These are phyloP conservation scores for Coemansia erecta DNA, from an alignment of 192 early-diverging fungal genomes.

Conservation along the genomic window DNA sequence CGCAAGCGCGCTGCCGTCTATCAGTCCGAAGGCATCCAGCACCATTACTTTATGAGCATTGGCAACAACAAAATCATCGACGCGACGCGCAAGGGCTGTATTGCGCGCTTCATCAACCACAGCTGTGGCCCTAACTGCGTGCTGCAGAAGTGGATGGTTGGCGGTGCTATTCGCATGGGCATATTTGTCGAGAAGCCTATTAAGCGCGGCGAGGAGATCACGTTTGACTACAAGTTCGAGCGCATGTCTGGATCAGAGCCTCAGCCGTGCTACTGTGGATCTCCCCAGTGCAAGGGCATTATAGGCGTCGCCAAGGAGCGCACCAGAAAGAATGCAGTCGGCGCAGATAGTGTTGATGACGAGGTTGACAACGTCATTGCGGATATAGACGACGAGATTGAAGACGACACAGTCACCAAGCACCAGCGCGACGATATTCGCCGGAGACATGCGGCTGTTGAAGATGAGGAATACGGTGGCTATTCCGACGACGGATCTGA, in stretches of 20 bases:
- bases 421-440: constrained; percentile 57
- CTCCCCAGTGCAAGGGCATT: constrained; percentile 80
- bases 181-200: constrained; percentile 88
- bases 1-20: constrained; percentile 81
- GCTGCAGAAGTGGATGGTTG: constrained; percentile 97
- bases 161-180: constrained; percentile 83
- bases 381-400: constrained; percentile 58
- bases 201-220: constrained; percentile 80
- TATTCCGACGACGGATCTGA: constrained; percentile 38
- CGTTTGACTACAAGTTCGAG: constrained; percentile 99
- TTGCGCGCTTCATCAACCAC: constrained; percentile 98
- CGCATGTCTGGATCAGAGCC: constrained; percentile 73
- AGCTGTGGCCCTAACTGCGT: constrained; percentile 94
- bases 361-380: constrained; percentile 61
- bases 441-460: constrained; percentile 47
- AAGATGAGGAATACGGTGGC: constrained; percentile 54
- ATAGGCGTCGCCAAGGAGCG: constrained; percentile 84
- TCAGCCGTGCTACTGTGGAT: constrained; percentile 91
- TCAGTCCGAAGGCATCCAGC: constrained; percentile 72
- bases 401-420: constrained; percentile 55
- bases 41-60: constrained; percentile 98
- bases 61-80: constrained; percentile 95
- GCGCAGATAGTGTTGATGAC: constrained; percentile 53
- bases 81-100: constrained; percentile 87
- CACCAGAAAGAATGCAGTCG: constrained; percentile 3